Evolutionary conservation across 352 stramenopile species (phyloP).

Genomic region (Globisporangium camurandrum): DNA sequence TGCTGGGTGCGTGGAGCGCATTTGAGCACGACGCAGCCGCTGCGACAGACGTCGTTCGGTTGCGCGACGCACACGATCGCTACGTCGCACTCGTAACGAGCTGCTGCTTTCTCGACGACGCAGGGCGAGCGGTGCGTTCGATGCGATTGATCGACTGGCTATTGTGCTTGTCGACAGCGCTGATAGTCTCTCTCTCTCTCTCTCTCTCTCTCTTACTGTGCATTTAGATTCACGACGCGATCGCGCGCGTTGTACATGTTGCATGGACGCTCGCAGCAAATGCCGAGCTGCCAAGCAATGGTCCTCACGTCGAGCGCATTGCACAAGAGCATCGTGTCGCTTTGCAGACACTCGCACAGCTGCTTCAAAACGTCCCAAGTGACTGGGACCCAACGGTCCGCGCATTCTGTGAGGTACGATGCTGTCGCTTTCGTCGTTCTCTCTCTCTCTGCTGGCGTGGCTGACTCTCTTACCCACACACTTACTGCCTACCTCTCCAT

Average conservation of each 20-base stretch:
- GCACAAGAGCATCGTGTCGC: constrained; percentile 19
- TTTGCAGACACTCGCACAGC: constrained; percentile 15
- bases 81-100: constrained; percentile 22
- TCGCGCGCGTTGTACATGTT: constrained; percentile 15
- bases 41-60: constrained; percentile 16
- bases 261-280: constrained; percentile 28
- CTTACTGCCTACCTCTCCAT: neutral
- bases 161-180: neutral
- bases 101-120: constrained; percentile 37
- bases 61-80: constrained; percentile 28
- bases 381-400: constrained; percentile 22
- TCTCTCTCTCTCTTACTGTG: too few relatives aligned
- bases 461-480: neutral
- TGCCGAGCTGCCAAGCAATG: constrained; percentile 15
- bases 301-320: constrained; percentile 12
- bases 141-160: neutral
- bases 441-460: constrained; percentile 2
- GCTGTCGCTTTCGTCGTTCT: neutral
- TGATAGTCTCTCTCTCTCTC: too few relatives aligned
- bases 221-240: constrained; percentile 30
- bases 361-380: constrained; percentile 16
- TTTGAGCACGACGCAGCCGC: constrained; percentile 15
- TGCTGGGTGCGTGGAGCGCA: constrained; percentile 31
- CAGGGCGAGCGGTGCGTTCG: constrained; percentile 2
- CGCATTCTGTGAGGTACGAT: constrained; percentile 37